Conservation (phyloP, 306 rosid genomes). For the Sechiopsis laciniata region DNA sequence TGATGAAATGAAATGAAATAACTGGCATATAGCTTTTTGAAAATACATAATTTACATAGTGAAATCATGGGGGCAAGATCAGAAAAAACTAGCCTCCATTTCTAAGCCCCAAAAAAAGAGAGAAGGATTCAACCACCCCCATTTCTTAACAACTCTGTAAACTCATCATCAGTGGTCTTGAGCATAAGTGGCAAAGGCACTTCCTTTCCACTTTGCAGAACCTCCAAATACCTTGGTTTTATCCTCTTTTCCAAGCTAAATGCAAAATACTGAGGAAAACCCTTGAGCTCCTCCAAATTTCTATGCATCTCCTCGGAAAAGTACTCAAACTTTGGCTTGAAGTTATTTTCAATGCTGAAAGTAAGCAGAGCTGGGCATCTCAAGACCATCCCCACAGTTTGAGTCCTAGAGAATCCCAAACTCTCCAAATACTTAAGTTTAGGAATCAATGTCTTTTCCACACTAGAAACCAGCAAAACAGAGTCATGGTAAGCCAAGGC, state of each 20-base stretch:
- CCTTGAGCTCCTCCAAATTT: constrained; percentile 56
- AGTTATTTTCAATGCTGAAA: constrained; percentile 78
- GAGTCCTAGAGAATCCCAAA: constrained; percentile 51
- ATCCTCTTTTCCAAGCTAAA: constrained; percentile 92
- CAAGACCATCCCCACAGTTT: constrained; percentile 53
- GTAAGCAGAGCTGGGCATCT: constrained; percentile 75
- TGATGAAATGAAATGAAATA: neutral
- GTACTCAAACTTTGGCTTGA: constrained; percentile 64
- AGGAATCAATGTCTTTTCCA: constrained; percentile 68
- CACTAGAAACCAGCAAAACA: constrained; percentile 67
- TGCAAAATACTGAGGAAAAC: constrained; percentile 79
- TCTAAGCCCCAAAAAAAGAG: neutral
- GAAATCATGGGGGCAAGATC: neutral
- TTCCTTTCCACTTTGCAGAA: constrained; percentile 40
- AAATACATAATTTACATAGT: constrained; percentile 9
- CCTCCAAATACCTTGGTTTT: constrained; percentile 66
- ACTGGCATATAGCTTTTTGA: neutral
- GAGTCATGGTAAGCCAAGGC: constrained; percentile 64
- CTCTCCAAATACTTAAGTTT: constrained; percentile 51
- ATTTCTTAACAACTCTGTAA: constrained; percentile 38
- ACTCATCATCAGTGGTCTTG: constrained; percentile 70
- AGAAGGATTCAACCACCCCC: constrained; percentile 17
- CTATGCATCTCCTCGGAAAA: constrained; percentile 51
- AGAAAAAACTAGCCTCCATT: neutral
- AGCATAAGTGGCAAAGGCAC: constrained; percentile 67